Base-by-base conservation (phyloP, 345 rosid species). In the Eucalyptus melliodora region DNA sequence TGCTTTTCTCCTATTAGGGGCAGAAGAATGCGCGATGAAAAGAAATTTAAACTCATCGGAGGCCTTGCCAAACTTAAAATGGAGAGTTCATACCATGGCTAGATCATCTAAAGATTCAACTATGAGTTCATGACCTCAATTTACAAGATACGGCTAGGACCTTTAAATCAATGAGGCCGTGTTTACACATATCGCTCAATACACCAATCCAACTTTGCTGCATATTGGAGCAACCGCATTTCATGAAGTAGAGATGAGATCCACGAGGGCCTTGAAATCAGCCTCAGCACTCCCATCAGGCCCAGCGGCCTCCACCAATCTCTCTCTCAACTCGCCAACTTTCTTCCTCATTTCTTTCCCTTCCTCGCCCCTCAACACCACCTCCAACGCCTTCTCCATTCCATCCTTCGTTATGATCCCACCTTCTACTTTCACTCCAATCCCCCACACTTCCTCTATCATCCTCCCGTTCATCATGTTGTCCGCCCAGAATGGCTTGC, bases 401-500 rank as follows among this genome's bases (percentile, higher is more conserved):
- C 92, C 92, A 24, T 67, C 87, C 88, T 89, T 92, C 1, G 94
- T 92, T 26, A 93, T 90, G 26, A 83, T 51, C 53, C 93, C 87
- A 55, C 93, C 89, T 34, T 69, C 92, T 13, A 95, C 91, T n/a
- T 86, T 88, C 87, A 92, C 87, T 7, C 96, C 98, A 80, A 93
- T 90, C 59, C 92, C 92, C 97, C 95, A 93, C n/a, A 93, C 92
- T 47, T 88, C 95, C 91, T 94, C 96, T 10, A 92, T 92, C 27
- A 92, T 87, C 86, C 96, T 91, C 26, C 90, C 93, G 27, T 92
- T 94, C 23, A 95, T 87, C 90, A 91, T 67, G 82, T 94, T 96
- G 77, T 95, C 97, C 7, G 94, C 96, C 30, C 94, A 94, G 81
- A 94, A 45, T 1, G 97, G 95, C 55, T 95, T 91, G 89, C 96